Evolutionary conservation across 2,329 filamentous ascomycete species (phyloP), one percentile per base, ranked within the genome.

Genomic region (Fusarium metavorans): DNA sequence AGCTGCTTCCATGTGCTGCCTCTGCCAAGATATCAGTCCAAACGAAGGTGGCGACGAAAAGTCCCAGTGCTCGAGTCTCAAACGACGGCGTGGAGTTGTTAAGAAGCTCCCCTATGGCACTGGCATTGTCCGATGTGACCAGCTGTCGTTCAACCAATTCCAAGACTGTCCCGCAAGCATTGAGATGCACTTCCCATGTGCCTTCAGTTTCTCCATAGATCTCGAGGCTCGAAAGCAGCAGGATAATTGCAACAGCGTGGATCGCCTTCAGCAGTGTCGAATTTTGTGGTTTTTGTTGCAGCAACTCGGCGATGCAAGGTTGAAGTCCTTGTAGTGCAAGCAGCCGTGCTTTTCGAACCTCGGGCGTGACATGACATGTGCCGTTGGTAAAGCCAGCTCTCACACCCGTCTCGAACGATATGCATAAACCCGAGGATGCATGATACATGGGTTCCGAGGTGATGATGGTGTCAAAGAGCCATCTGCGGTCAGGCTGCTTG

Each of bases 121-220:
- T 41, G 48, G 20, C 23, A 52, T 8, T 56, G 35, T 30, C 35
- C 1, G 64, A 3, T 2, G 35, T 11, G 14, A 23, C 35, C 16
- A 67, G 10, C 6, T 64, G 60, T 16, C 48, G 54, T 25, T 68
- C 39, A 13, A 68, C 52, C 20, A 68, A 59, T 25, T 68, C 66
- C 41, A 68, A 43, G 60, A 64, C 25, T 9, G 66, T 59, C 16
- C 66, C 66, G 54, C 60, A 60, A 27, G 59, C 66, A 13, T 58
- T 64, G 2, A 37, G 25, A 34, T 68, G 66, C n/a, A 64, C 60
- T 35, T 68, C 60, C 66, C 66, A 68, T 11, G 60, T 41, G 10
- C 66, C 66, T 64, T 68, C 66, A 16, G 66, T 64, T 59, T 68
- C 66, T 34, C 66, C 66, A 9, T 57, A 68, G 13, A 68, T 68